Evolutionary conservation across 2,329 filamentous ascomycete genomes (phyloP).

Genomic region (Ceratocystis alfenasii): DNA sequence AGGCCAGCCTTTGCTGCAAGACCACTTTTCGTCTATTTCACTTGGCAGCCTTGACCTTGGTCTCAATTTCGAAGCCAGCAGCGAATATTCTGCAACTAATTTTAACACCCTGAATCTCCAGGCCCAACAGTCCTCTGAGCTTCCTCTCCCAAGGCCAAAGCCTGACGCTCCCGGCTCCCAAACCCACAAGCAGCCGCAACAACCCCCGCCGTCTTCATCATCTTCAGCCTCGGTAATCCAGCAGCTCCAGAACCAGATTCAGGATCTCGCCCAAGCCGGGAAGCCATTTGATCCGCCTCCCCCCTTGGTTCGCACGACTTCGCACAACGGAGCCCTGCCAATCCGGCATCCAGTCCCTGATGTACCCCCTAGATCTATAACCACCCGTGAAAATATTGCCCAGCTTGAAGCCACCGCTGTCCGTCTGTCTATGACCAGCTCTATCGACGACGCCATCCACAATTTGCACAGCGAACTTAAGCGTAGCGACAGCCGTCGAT

Average conservation of each 20-base stretch:
- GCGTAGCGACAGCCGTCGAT: constrained; percentile 53
- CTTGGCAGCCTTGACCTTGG: constrained; percentile 7
- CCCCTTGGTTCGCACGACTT: constrained; percentile 39
- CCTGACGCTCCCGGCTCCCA: neutral
- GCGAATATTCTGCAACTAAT: constrained; percentile 8
- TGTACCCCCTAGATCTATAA: constrained; percentile 47
- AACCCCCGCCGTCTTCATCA: neutral
- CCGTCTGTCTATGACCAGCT: constrained; percentile 59
- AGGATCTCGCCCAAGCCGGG: constrained; percentile 8
- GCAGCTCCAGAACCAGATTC: constrained; percentile 22
- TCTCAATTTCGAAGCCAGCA: constrained; percentile 13
- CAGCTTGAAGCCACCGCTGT: constrained; percentile 66
- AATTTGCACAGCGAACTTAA: constrained; percentile 61
- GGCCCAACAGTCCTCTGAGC: neutral
- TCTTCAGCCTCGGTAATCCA: constrained; percentile 22
- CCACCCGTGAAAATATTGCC: constrained; percentile 55
- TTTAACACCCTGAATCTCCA: constrained; percentile 6
- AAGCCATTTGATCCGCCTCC: constrained; percentile 25
- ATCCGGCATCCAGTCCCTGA: constrained; percentile 52
- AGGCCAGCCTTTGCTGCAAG: neutral
- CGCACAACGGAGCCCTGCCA: constrained; percentile 33
- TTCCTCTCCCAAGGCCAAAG: neutral
- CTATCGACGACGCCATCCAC: constrained; percentile 66
- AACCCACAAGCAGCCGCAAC: neutral
- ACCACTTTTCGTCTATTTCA: constrained; percentile 19